phyloP scores from a whole-genome alignment of 768 basidiomycete species.

The Guyanaporus albipodus region DNA sequence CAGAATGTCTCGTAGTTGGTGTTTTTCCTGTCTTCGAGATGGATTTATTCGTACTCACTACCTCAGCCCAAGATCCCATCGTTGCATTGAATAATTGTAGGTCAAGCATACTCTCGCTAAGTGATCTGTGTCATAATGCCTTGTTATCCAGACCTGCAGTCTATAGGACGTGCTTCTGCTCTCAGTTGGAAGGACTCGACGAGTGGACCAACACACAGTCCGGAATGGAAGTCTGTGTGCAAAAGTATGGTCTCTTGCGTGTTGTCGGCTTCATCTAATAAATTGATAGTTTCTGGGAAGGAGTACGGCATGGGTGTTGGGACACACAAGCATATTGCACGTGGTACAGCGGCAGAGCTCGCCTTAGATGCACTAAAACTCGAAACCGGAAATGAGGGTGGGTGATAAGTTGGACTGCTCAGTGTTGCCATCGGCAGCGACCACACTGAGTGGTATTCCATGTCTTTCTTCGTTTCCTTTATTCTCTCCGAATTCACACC shows the following conservation, averaged over 20 bases:
- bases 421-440: not conserved
- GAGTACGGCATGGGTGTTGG: slow-evolving; percentile 48
- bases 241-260: slow-evolving; percentile 43
- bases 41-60: slow-evolving; percentile 10
- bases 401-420: slow-evolving; percentile 6
- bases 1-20: slow-evolving; percentile 23
- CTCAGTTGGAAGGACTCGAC: slow-evolving; percentile 54
- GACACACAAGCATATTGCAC: slow-evolving; percentile 48
- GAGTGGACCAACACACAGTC: slow-evolving; percentile 42
- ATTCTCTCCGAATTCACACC: not conserved
- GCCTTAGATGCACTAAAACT: slow-evolving; percentile 37
- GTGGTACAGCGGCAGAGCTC: slow-evolving; percentile 35
- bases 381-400: slow-evolving; percentile 17
- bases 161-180: slow-evolving; percentile 35
- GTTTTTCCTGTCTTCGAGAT: not conserved
- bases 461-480: not conserved
- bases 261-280: slow-evolving; percentile 13
- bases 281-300: slow-evolving; percentile 45
- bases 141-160: slow-evolving; percentile 48
- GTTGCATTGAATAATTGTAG: slow-evolving; percentile 42
- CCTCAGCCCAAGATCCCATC: slow-evolving; percentile 26
- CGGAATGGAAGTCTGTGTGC: slow-evolving; percentile 54
- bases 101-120: slow-evolving; percentile 6
- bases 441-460: no score
- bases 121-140: not conserved